These are phyloP conservation scores for Lactarius tabidus DNA, from an alignment of 768 basidiomycete genomes.

Conservation along the genomic window DNA sequence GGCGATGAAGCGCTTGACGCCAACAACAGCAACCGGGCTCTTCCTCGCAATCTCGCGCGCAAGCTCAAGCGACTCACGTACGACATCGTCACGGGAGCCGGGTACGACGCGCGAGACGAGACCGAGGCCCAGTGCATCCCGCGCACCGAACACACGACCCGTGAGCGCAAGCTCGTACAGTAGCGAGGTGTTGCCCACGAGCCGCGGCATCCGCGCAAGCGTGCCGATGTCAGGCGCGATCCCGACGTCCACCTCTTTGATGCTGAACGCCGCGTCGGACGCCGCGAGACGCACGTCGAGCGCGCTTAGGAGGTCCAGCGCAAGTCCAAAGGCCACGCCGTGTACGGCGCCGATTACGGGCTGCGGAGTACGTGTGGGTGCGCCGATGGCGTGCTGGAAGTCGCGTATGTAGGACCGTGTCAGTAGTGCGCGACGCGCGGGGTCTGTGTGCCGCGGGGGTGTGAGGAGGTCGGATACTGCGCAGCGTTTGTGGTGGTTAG, in stretches of 20 bases:
- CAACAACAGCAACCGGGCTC: slow-evolving; percentile 72
- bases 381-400: slow-evolving; percentile 69
- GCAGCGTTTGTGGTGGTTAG: not conserved
- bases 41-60: slow-evolving; percentile 66
- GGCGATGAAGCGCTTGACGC: slow-evolving; percentile 72
- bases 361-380: slow-evolving; percentile 62
- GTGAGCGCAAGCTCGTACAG: slow-evolving; percentile 75
- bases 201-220: slow-evolving; percentile 75
- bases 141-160: slow-evolving; percentile 60
- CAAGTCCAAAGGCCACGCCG: slow-evolving; percentile 71
- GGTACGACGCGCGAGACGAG: slow-evolving; percentile 62
- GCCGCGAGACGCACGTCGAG: slow-evolving; percentile 82
- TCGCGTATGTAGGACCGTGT: slow-evolving; percentile 45
- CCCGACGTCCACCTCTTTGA: slow-evolving; percentile 86
- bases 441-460: slow-evolving; percentile 37
- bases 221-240: slow-evolving; percentile 88
- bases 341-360: slow-evolving; percentile 84
- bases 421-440: slow-evolving; percentile 48
- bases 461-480: slow-evolving; percentile 30
- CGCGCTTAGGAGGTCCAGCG: slow-evolving; percentile 67
- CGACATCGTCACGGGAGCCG: slow-evolving; percentile 64
- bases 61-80: slow-evolving; percentile 59
- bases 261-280: slow-evolving; percentile 55
- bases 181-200: slow-evolving; percentile 69
- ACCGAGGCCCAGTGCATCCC: slow-evolving; percentile 65